Percentiles rank a stretch among this genome's conserved stretches.
Conservation (phyloP, 129 eudicot species). For the Tagetes erecta region DNA sequence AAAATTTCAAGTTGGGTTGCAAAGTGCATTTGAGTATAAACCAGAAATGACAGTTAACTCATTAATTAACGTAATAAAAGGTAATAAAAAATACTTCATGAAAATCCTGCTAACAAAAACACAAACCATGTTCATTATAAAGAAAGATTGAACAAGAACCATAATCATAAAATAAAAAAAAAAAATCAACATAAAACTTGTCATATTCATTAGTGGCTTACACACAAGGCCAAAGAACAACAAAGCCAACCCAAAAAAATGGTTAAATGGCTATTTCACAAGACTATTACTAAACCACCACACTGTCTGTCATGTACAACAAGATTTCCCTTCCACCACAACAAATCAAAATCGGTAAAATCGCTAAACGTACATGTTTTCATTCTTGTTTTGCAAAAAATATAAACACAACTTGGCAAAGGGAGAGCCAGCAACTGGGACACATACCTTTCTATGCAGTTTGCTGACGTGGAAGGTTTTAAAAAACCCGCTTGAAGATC, state of each 20-base stretch:
- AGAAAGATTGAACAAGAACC: background rate
- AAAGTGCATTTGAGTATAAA: no score
- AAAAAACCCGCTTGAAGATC: conserved; percentile 16
- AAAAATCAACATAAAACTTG: background rate
- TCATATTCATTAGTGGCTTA: conserved; percentile 26
- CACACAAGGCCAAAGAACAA: conserved; percentile 23
- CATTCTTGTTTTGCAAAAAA: conserved; percentile 23
- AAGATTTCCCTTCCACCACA: conserved; percentile 38
- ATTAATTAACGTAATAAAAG: no score
- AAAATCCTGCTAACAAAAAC: no score
- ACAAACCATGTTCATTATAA: no score
- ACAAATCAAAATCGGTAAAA: conserved; percentile 33
- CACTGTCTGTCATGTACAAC: conserved; percentile 48
- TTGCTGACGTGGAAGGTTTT: conserved; percentile 17
- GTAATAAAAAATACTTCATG: no score
- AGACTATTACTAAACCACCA: conserved; percentile 50
- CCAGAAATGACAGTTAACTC: no score
- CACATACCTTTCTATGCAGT: conserved; percentile 14
- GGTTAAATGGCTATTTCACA: conserved; percentile 55
- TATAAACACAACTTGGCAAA: conserved; percentile 35
- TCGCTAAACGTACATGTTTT: conserved; percentile 35
- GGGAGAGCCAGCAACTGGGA: conserved; percentile 15
- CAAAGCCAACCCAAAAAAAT: conserved; percentile 46
- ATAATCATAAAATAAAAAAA: background rate
- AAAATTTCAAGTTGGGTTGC: no score